Evolutionary conservation across 2,329 filamentous ascomycete species (phyloP).

Genomic region (Paramyrothecium roridum): DNA sequence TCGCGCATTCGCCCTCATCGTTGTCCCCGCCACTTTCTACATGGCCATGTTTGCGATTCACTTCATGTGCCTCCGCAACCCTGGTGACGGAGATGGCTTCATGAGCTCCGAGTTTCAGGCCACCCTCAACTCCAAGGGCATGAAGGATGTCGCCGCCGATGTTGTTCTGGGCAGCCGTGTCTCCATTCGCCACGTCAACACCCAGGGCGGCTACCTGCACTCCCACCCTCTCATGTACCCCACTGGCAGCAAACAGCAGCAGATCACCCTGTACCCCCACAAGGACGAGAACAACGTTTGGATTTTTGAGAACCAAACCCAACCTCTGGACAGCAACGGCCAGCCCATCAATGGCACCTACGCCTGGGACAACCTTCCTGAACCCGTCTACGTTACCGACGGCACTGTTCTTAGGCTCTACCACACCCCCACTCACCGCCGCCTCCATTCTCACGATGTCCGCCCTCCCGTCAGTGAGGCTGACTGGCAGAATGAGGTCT

Average conservation of each 20-base stretch:
- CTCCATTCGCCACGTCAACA: slow-evolving; percentile 88
- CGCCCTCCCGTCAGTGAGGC: slow-evolving; percentile 81
- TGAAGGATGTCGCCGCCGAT: slow-evolving; percentile 93
- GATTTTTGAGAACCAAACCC: slow-evolving; percentile 92
- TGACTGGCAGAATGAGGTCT: slow-evolving; percentile 95
- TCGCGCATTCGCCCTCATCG: slow-evolving; percentile 83
- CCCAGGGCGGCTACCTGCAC: slow-evolving; percentile 95
- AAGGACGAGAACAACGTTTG: slow-evolving; percentile 98
- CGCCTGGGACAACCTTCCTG: slow-evolving; percentile 76
- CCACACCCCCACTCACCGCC: slow-evolving; percentile 78
- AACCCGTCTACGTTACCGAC: slow-evolving; percentile 69
- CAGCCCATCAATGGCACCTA: slow-evolving; percentile 74
- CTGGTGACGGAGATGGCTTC: slow-evolving; percentile 96
- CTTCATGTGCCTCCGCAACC: slow-evolving; percentile 89
- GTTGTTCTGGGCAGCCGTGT: slow-evolving; percentile 86
- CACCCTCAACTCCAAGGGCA: slow-evolving; percentile 91
- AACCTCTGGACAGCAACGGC: slow-evolving; percentile 75
- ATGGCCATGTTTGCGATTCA: slow-evolving; percentile 97
- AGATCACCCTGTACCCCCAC: slow-evolving; percentile 96
- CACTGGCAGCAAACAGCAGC: slow-evolving; percentile 95
- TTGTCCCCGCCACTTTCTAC: slow-evolving; percentile 88
- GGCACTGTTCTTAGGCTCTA: slow-evolving; percentile 80
- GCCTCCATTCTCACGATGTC: slow-evolving; percentile 94
- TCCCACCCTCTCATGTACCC: slow-evolving; percentile 98
- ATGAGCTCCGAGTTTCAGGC: slow-evolving; percentile 99